Evolutionary conservation across 2,329 filamentous ascomycete genomes (phyloP).

Genomic region (Fusarium marasasianum): DNA sequence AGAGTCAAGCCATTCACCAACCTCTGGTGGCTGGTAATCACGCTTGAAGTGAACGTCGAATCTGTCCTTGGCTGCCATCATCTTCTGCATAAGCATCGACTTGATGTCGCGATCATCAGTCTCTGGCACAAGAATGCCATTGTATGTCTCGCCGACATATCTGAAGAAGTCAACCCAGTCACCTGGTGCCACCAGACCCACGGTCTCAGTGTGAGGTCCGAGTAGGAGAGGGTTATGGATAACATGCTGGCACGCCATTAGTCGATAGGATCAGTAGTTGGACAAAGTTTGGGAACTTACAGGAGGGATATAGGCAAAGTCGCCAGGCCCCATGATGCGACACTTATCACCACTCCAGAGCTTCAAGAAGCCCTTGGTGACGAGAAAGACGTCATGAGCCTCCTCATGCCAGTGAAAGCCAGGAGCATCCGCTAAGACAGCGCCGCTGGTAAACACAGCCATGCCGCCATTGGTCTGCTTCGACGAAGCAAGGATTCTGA

Average conservation of each 20-base stretch:
- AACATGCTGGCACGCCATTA: conserved; percentile 48
- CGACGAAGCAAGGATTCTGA: conserved; percentile 60
- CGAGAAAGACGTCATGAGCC: conserved; percentile 66
- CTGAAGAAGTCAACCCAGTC: conserved; percentile 71
- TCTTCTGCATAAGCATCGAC: conserved; percentile 61
- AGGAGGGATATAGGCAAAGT: conserved; percentile 67
- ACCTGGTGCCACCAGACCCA: conserved; percentile 64
- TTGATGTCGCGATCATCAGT: conserved; percentile 61
- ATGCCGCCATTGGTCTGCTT: conserved; percentile 62
- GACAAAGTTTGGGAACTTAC: conserved; percentile 44
- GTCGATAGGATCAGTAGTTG: not conserved
- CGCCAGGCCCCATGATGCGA: conserved; percentile 61
- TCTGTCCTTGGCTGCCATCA: conserved; percentile 61
- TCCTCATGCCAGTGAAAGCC: conserved; percentile 67
- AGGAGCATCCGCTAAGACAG: conserved; percentile 55
- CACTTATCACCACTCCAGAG: conserved; percentile 67
- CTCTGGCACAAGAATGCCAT: conserved; percentile 60
- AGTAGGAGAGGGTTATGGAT: conserved; percentile 66
- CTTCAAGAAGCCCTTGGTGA: conserved; percentile 64
- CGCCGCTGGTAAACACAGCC: conserved; percentile 60
- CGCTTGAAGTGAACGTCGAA: conserved; percentile 65
- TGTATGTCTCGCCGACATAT: conserved; percentile 62
- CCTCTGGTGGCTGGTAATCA: conserved; percentile 57
- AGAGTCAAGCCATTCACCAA: conserved; percentile 52
- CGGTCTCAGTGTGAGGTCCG: conserved; percentile 62